Base-by-base conservation (phyloP, 2,329 filamentous ascomycete genomes). In the Fusarium sambucinum region DNA sequence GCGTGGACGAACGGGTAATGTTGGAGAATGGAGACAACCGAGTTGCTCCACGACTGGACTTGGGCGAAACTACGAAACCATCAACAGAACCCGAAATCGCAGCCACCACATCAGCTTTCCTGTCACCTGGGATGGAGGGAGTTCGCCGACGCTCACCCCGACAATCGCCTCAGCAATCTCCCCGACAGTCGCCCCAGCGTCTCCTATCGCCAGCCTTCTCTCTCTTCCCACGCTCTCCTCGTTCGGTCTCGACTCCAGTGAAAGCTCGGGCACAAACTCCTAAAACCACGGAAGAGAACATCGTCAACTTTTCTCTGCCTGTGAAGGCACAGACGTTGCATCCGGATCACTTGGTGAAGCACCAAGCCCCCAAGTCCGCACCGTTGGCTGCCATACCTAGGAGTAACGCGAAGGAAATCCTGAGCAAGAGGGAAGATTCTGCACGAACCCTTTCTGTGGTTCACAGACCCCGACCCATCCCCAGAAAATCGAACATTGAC, bases 391-490 rank as follows among this genome's bases (percentile, higher is more conserved):
- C 67, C 6, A 59, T 68, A 11, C 45, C 67, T 13, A 62, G 72
- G 27, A 66, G 61, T 14, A 17, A 70, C 71, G 17, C 57, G 73
- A 6, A 71, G 13, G 55, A 60, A 21, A 54, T 52, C 19, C 16
- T 61, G 46, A 38, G n/a, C 6, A 57, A 51, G 37, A 65, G 33
- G 32, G 27, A 55, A 23, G 63, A 56, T 16, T 55, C 51, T 37
- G 32, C 55, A 41, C 60, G 54, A 53, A 53, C 51, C 14, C 30
- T 51, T 29, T 73, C 72, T 0, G 77, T 89, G 21, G 79, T 89
- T 8, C 78, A 89, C 72, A 82, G 86, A 7, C 86, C 86, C 3
- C 80, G 86, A 32, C 86, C 86, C 4, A 85, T 89, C 55, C 85
- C 86, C 7, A 80, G 86, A 52, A 83, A 82, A 35, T 74, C 76